Evolutionary conservation across 208 protist species (phyloP).

Genomic region (Leishmania mexicana): DNA sequence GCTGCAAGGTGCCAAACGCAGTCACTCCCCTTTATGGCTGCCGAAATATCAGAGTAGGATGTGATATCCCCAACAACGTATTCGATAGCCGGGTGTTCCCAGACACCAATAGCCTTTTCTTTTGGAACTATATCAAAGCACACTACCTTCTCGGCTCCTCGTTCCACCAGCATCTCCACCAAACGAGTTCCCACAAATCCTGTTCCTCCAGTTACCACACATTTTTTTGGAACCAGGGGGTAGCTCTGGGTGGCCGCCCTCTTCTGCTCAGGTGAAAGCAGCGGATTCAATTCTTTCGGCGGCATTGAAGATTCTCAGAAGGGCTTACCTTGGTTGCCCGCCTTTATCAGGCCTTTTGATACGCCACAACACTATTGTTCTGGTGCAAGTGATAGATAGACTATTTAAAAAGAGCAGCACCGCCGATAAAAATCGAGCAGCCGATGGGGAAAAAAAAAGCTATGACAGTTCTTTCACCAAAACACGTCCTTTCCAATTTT

Average conservation of each 20-base stretch:
- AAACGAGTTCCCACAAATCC: conserved; percentile 96
- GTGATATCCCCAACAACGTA: conserved; percentile 93
- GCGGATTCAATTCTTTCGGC: conserved; percentile 48
- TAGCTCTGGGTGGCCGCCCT: conserved; percentile 58
- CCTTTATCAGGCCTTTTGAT: not conserved
- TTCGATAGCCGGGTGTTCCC: conserved; percentile 86
- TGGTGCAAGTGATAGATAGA: conserved; percentile 2
- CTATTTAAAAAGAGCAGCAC: not conserved
- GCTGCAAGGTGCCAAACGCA: conserved; percentile 96
- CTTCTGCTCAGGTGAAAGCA: conserved; percentile 67
- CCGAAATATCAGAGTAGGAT: conserved; percentile 73
- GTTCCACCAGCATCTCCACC: conserved; percentile 96
- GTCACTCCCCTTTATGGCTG: conserved; percentile 85
- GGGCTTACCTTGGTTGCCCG: not conserved
- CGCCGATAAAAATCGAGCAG: not conserved
- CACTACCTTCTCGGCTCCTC: conserved; percentile 90
- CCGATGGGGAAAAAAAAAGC: not conserved
- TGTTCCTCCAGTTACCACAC: conserved; percentile 93
- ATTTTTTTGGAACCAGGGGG: conserved; percentile 80
- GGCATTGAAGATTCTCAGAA: conserved; percentile 20
- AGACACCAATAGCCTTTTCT: conserved; percentile 69
- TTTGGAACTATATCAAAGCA: conserved; percentile 92
- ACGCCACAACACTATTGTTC: not conserved
- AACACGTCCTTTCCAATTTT: not conserved
- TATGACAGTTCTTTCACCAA: conserved; percentile 11